Base-by-base conservation (phyloP, 345 rosid genomes). In the Brassica juncea region DNA sequence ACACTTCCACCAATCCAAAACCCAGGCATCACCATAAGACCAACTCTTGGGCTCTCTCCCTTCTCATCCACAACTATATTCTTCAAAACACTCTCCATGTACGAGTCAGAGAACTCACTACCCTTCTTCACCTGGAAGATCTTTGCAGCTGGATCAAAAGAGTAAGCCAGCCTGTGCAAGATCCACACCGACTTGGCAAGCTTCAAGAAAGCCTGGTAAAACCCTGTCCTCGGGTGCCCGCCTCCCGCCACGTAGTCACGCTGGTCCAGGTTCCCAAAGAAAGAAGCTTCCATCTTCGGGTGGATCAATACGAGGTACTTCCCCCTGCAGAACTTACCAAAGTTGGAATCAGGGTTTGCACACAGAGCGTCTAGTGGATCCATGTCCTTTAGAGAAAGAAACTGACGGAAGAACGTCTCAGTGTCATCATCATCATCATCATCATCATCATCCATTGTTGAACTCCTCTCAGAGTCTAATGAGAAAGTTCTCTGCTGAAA, bases 11-110 rank as follows among this genome's bases (percentile, higher is more conserved):
- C 93, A 25, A 90, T 88, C 87, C 86, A 87, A 73, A 92, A 92
- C 54, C 97, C 97, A 59, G 97, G 97, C 95, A 92, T 88, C 3
- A 92, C 87, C 95, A 92, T 88, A 9, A 92, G 82, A 32, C 93
- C 97, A 37, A 89, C 93, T 55, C 74, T 78, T 4, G 91, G 93
- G 42, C 75, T 89, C 80, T 80, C 82, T 37, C 86, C 87, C 27
- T 66, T 80, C 65, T 86, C 95, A 75, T 87, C 91, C 75, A 81
- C 65, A 32, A 86, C 77, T 80, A 90, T 72, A 57, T 89, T 88
- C 81, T 90, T 90, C 79, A 89, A 89, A 32, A 89, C 84, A 76
- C 92, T 88, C 72, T 90, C 97, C 97, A 90, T 92, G 74, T 86
- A 90, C 55, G 90, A 89, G 71, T 90, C 95, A 0, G 93, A 84